phyloP scores from a whole-genome alignment of 176 grass and related monocot species.

The Poa annua region DNA sequence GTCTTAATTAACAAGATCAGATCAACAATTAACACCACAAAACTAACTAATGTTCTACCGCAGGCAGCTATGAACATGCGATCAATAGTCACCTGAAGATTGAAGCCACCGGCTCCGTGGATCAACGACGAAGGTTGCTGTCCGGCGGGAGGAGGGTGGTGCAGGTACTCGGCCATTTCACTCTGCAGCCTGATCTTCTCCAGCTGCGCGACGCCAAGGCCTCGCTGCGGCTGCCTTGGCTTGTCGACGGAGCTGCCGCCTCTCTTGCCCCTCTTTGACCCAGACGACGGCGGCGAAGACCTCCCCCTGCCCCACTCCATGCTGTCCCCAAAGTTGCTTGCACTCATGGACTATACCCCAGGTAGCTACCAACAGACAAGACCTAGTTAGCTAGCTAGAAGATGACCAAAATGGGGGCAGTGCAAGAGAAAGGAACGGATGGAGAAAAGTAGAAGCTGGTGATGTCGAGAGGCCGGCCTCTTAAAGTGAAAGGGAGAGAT shows the following conservation, averaged over 20 bases:
- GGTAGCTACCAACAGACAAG: slow-evolving; percentile 38
- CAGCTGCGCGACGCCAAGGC: slow-evolving; percentile 67
- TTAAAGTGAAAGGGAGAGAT: slow-evolving; percentile 78
- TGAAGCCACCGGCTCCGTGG: slow-evolving; percentile 41
- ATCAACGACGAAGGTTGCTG: slow-evolving; percentile 40
- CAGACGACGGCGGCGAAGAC: background rate
- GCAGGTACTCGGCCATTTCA: slow-evolving; percentile 61
- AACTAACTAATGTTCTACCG: background rate
- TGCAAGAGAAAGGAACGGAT: slow-evolving; percentile 1
- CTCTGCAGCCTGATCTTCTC: slow-evolving; percentile 76
- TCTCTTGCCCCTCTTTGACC: slow-evolving; percentile 63
- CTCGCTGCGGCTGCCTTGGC: slow-evolving; percentile 72
- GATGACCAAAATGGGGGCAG: slow-evolving; percentile 42
- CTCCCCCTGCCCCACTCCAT: slow-evolving; percentile 64
- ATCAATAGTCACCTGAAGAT: slow-evolving; percentile 42
- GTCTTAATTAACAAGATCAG: slow-evolving; percentile 1
- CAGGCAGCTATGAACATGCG: background rate
- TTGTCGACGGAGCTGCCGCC: slow-evolving; percentile 49
- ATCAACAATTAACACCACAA: background rate
- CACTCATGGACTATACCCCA: slow-evolving; percentile 48
- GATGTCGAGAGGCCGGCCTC: slow-evolving; percentile 48
- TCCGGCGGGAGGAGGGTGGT: slow-evolving; percentile 46
- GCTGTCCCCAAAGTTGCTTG: slow-evolving; percentile 56
- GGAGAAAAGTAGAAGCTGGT: slow-evolving; percentile 35
- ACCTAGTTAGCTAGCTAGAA: slow-evolving; percentile 31